phyloP scores from a whole-genome alignment of 805 yeast species.

The Pichia scutulata region DNA sequence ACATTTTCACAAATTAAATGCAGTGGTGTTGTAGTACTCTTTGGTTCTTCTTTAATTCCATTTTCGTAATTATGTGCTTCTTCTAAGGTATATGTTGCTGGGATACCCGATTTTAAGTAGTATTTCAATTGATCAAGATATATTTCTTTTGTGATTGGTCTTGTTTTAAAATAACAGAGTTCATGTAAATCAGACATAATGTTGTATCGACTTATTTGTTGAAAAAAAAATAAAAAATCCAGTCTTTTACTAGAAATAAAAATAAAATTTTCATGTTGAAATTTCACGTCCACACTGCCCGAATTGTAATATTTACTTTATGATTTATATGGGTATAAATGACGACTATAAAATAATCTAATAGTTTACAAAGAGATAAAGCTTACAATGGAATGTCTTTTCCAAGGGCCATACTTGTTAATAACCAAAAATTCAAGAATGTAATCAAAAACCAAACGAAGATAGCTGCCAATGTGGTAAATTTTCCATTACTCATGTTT shows the following conservation, averaged over 20 bases:
- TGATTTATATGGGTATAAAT: neutral
- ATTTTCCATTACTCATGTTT: conserved; percentile 65
- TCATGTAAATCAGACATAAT: conserved; percentile 69
- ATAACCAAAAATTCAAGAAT: conserved; percentile 61
- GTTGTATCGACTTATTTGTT: neutral
- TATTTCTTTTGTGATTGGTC: conserved; percentile 42
- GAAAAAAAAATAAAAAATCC: too few species aligned
- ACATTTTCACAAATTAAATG: conserved; percentile 58
- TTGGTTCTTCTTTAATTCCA: conserved; percentile 29
- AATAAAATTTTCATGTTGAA: neutral
- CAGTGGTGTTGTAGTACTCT: conserved; percentile 67
- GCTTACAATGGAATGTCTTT: conserved; percentile 23
- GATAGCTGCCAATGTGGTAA: conserved; percentile 46
- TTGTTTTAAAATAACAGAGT: conserved; percentile 39
- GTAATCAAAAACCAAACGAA: conserved; percentile 66
- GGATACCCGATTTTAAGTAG: conserved; percentile 57
- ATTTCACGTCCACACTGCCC: neutral
- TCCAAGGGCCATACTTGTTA: conserved; percentile 32
- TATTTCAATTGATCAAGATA: conserved; percentile 39
- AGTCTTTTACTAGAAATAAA: too few species aligned
- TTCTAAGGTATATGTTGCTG: conserved; percentile 76
- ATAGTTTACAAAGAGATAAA: neutral
- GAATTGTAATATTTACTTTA: neutral
- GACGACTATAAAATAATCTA: neutral
- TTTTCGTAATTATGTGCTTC: conserved; percentile 57